phyloP scores from a whole-genome alignment of 2,329 filamentous ascomycete genomes.

The Alternaria ethzedia region DNA sequence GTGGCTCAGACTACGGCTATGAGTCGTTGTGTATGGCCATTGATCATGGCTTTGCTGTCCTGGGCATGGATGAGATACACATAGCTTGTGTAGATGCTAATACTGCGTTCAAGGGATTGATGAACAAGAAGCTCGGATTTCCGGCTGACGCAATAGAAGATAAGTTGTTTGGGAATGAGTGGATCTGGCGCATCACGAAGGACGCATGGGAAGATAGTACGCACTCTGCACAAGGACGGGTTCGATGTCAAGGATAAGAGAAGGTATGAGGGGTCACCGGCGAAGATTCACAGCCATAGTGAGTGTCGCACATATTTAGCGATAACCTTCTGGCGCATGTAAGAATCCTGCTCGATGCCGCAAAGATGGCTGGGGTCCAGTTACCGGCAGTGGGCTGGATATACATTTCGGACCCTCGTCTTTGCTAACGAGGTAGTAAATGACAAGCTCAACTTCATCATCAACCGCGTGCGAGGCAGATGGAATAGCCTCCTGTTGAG shows the following conservation, averaged over 20 bases:
- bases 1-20: not conserved
- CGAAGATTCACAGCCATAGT: not conserved
- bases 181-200: not conserved
- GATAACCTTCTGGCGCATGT: not conserved
- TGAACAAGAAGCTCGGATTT: not conserved
- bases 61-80: constrained; percentile 1
- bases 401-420: not conserved
- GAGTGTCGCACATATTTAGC: not conserved
- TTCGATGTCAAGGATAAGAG: not conserved
- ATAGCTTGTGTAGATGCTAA: not conserved
- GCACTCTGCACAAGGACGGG: not conserved
- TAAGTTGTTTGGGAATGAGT: not conserved
- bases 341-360: not conserved
- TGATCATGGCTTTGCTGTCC: constrained; percentile 1
- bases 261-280: not conserved
- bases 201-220: not conserved
- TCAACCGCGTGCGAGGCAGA: not conserved
- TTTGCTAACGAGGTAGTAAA: not conserved
- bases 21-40: not conserved
- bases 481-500: not conserved
- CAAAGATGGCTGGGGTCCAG: not conserved
- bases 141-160: not conserved
- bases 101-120: not conserved
- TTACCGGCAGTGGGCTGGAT: not conserved
- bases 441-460: not conserved